Evolutionary conservation across 139 green algal genomes (phyloP).

Genomic region (Chlorella sorokiniana): DNA sequence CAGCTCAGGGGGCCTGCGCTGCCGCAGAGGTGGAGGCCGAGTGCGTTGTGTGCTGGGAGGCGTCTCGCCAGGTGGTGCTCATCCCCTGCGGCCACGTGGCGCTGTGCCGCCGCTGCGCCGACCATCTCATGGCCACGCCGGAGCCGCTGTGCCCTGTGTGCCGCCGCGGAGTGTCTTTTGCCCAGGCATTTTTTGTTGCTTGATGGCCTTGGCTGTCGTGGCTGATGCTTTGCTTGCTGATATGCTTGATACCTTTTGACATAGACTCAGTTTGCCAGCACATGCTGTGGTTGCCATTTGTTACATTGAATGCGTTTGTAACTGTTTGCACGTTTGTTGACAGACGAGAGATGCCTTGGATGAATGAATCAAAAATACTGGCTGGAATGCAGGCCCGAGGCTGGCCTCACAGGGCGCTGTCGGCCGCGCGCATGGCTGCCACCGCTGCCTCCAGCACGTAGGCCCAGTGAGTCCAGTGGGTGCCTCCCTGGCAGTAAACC

Average conservation of each 20-base stretch:
- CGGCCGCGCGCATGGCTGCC: conserved; percentile 34
- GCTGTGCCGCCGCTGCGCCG: conserved; percentile 8
- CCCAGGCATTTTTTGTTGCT: not conserved
- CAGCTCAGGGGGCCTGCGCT: not conserved
- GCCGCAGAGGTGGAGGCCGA: not conserved
- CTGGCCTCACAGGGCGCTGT: not conserved
- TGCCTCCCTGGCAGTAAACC: conserved; percentile 89
- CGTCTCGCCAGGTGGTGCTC: not conserved
- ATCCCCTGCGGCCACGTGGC: conserved; percentile 5
- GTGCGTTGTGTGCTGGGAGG: conserved; percentile 11
- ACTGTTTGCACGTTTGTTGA: too few relatives aligned
- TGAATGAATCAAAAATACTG: not conserved
- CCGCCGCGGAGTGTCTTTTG: not conserved
- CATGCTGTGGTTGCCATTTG: too few relatives aligned
- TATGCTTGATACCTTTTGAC: not conserved
- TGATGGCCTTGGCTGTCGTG: not conserved
- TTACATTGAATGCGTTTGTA: too few relatives aligned
- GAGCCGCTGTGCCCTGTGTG: conserved; percentile 13
- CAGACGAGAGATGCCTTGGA: not conserved
- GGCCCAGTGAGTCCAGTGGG: conserved; percentile 93
- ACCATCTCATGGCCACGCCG: not conserved
- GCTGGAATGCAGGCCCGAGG: not conserved
- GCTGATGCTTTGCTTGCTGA: not conserved
- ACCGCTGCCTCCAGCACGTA: conserved; percentile 48
- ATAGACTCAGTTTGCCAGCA: too few relatives aligned